Base-by-base conservation (phyloP, 208 protist genomes). In the Acanthamoeba culbertsoni region DNA sequence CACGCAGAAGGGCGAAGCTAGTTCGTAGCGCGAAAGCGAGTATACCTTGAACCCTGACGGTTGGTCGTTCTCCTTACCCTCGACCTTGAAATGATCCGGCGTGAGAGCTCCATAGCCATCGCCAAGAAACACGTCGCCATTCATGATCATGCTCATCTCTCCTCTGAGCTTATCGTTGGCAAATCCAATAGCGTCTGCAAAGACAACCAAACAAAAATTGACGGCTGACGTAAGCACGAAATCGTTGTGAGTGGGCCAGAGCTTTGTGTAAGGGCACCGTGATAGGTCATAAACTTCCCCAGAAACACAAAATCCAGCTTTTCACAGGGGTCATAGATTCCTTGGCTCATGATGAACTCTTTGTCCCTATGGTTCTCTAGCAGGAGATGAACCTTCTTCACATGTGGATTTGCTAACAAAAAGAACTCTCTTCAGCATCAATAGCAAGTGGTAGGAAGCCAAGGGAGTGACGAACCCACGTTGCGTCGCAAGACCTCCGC, bases 281-380 rank as follows among this genome's bases (percentile, higher is more conserved):
- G 71, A n/a, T 79, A 79, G 40, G 68, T 79, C n/a, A 79, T 31
- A 40, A 51, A 79, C 68, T 79, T 79, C 37, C 68, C 68, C 26
- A 79, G 68, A 10, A 31, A 3, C 0, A 48, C 26, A 37, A 79
- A 79, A 12, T 79, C 23, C 26, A 79, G 68, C 68, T 79, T 79
- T 33, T 40, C 68, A 28, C 68, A 79, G 18, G 68, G 68, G 42
- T 79, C 68, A 37, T 79, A 40, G 68, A 79, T 51, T 0, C 68
- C 68, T 40, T 79, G 68, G 42, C 23, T 48, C 40, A 79, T 10
- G 68, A 79, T 79, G 12, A 79, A 79, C 12, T 51, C 68, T 40
- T 79, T 79, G 68, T 79, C 68, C 6, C 0, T 2, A 18, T 48
- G 18, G 4, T 46, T 33, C 42, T 79, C 68, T 40, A 79, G 45